These are phyloP conservation scores for Cercospora brassicicola DNA, from an alignment of 2,329 filamentous ascomycete species.

Conservation along the genomic window DNA sequence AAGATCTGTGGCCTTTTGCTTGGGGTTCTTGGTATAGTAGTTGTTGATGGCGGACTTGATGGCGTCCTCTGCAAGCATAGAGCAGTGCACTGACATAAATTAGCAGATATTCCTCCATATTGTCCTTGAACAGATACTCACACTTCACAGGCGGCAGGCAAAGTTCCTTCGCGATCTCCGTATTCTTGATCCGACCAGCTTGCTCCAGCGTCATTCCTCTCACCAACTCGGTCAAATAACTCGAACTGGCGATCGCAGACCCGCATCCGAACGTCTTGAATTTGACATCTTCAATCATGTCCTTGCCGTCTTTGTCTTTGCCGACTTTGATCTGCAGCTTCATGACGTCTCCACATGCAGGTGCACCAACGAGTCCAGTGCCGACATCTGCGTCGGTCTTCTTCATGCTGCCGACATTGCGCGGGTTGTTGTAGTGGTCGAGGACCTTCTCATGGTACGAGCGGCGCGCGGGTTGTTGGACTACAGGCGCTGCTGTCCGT, in stretches of 20 bases:
- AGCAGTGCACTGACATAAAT: constrained; percentile 70
- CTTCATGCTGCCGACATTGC: constrained; percentile 75
- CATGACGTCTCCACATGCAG: constrained; percentile 90
- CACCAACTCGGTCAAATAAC: constrained; percentile 91
- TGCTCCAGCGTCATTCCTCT: constrained; percentile 95
- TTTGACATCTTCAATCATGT: constrained; percentile 90
- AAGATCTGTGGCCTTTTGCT: constrained; percentile 70
- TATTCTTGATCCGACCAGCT: constrained; percentile 89
- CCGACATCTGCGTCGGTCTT: constrained; percentile 82
- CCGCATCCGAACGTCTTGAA: constrained; percentile 98
- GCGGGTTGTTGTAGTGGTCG: constrained; percentile 78
- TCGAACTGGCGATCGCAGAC: constrained; percentile 89
- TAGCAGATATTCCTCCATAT: background rate
- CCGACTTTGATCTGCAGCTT: constrained; percentile 92
- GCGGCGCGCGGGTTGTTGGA: constrained; percentile 45
- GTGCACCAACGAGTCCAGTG: constrained; percentile 87
- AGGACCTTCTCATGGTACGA: constrained; percentile 69
- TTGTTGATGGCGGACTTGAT: constrained; percentile 90
- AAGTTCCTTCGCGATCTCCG: constrained; percentile 95
- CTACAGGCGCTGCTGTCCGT: constrained; percentile 46
- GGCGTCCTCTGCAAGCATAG: constrained; percentile 87
- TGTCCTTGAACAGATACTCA: constrained; percentile 51
- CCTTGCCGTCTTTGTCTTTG: constrained; percentile 77
- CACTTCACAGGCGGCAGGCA: constrained; percentile 84
- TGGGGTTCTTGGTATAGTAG: constrained; percentile 88